These are phyloP conservation scores for Exidia glandulosa DNA, from an alignment of 768 basidiomycete species.

Conservation along the genomic window DNA sequence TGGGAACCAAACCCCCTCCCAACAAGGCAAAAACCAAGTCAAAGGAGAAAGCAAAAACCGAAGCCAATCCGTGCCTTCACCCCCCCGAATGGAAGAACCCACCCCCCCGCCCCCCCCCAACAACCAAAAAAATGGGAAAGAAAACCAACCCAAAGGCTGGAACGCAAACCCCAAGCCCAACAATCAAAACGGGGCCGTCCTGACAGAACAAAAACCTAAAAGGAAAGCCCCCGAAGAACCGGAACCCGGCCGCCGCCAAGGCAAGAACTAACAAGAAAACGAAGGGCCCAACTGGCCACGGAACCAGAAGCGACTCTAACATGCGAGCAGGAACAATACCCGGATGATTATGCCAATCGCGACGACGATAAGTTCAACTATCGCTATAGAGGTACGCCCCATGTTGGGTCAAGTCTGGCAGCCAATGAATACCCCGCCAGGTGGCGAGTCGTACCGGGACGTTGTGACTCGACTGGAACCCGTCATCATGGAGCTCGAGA, in stretches of 20 bases:
- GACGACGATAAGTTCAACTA: conserved; percentile 99
- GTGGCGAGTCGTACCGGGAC: conserved; percentile 95
- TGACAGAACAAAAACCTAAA: conserved; percentile 86
- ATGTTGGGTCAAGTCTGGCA: background rate
- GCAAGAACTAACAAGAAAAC: conserved; percentile 99
- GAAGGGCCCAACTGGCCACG: conserved; percentile 47
- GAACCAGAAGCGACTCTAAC: too few relatives aligned
- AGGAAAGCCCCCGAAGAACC: conserved; percentile 97
- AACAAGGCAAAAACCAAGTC: conserved; percentile 98
- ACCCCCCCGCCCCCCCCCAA: conserved; percentile 69
- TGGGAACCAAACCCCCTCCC: conserved; percentile 5
- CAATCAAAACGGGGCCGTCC: conserved; percentile 76
- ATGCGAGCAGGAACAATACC: conserved; percentile 95
- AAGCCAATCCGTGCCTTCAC: conserved; percentile 89
- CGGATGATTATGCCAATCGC: conserved; percentile 95
- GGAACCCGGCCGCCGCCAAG: conserved; percentile 98
- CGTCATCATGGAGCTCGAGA: conserved; percentile 97
- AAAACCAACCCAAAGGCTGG: conserved; percentile 49
- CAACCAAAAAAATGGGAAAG: conserved; percentile 85
- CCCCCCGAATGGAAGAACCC: conserved; percentile 78
- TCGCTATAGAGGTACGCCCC: conserved; percentile 64
- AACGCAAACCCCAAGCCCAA: conserved; percentile 94
- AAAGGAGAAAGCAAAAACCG: conserved; percentile 96
- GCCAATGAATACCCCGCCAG: conserved; percentile 11
- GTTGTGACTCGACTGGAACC: conserved; percentile 93